Evolutionary conservation across 305 asterid species (phyloP).

Genomic region (Fraxinus floribunda): DNA sequence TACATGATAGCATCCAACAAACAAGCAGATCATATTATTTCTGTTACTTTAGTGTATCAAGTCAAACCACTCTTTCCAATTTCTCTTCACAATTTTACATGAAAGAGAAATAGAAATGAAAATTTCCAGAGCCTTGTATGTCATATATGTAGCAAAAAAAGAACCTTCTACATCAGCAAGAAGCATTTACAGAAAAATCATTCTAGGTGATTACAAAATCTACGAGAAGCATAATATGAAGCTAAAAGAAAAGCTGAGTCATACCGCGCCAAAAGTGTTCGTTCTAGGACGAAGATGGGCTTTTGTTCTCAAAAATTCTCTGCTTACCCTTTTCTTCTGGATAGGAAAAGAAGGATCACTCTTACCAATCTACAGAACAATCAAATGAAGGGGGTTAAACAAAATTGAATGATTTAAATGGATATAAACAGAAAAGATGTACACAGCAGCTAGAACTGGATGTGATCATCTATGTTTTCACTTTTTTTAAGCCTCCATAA

Average conservation of each 20-base stretch:
- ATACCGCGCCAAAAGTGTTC: constrained; percentile 95
- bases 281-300: constrained; percentile 99
- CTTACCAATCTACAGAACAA: constrained; percentile 62
- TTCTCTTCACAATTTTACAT: not conserved
- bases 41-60: not conserved
- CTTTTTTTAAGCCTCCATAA: not conserved
- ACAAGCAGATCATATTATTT: not conserved
- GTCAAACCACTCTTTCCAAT: not conserved
- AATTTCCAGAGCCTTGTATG: not conserved
- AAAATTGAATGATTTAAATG: constrained; percentile 5
- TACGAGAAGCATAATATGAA: constrained; percentile 2
- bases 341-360: constrained; percentile 93
- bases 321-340: constrained; percentile 94
- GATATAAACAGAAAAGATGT: constrained; percentile 12
- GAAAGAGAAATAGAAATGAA: not conserved
- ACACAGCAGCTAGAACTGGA: not conserved
- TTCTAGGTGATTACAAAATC: not conserved
- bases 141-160: not conserved
- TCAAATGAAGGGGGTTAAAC: constrained; percentile 11
- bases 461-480: not conserved
- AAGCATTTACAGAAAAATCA: not conserved
- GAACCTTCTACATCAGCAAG: not conserved
- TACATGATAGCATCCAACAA: not conserved
- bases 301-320: constrained; percentile 91
- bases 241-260: constrained; percentile 31